These are phyloP conservation scores for Hericium erinaceus DNA, from an alignment of 768 basidiomycete species.

Conservation along the genomic window DNA sequence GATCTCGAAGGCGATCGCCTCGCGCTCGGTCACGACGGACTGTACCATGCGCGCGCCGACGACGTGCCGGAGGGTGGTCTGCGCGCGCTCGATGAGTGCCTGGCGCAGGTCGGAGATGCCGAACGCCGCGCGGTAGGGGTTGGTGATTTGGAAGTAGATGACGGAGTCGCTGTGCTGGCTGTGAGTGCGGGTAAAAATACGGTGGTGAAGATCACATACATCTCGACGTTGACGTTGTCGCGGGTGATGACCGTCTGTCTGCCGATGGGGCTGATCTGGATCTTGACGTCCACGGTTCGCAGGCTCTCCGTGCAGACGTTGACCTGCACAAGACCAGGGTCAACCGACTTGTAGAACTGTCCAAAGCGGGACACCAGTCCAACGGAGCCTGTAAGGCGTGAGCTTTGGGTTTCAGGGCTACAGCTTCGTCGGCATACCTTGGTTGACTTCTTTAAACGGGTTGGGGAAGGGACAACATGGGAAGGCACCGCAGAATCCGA, in stretches of 20 bases:
- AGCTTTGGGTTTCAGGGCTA: constrained; percentile 1
- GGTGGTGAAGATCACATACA: constrained; percentile 35
- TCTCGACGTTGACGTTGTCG: constrained; percentile 93
- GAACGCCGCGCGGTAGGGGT: constrained; percentile 90
- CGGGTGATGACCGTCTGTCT: constrained; percentile 87
- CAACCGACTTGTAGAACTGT: constrained; percentile 92
- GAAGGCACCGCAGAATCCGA: constrained; percentile 66
- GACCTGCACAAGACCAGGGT: constrained; percentile 85
- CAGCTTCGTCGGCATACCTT: constrained; percentile 39
- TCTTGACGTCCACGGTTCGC: constrained; percentile 87
- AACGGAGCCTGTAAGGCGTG: constrained; percentile 54
- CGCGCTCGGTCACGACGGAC: constrained; percentile 92
- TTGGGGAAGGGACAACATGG: constrained; percentile 84
- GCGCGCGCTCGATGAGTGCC: constrained; percentile 75
- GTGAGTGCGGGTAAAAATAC: constrained; percentile 8
- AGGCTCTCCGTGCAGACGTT: constrained; percentile 92
- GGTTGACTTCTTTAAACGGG: constrained; percentile 77
- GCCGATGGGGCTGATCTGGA: constrained; percentile 86
- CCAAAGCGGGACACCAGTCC: constrained; percentile 91
- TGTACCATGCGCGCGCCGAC: constrained; percentile 95
- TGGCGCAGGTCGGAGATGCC: constrained; percentile 86
- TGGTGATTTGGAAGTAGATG: constrained; percentile 85
- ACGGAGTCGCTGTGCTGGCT: constrained; percentile 73
- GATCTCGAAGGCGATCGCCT: constrained; percentile 93
- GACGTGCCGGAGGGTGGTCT: constrained; percentile 96